Base-by-base conservation (phyloP, 441 rosid species). In the Populus hybrid region DNA sequence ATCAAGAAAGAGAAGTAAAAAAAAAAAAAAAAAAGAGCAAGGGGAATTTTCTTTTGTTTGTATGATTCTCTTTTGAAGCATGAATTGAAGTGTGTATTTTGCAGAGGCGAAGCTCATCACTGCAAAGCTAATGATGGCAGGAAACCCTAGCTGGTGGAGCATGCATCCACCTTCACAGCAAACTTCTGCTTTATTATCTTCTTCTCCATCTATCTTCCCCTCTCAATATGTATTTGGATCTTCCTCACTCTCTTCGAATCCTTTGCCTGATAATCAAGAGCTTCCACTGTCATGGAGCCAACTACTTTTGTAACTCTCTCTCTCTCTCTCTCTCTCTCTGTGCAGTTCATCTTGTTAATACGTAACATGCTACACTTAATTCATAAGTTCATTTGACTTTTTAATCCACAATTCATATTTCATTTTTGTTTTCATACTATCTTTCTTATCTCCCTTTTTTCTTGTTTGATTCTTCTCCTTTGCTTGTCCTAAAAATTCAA, bases 261-360 rank as follows among this genome's bases (percentile, higher is more conserved):
- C 86, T 64, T 88, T 88, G 88, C 82, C 85, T 80, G 91, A 85
- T 79, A 88, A 89, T 59, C 92, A 91, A 66, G 78, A 83, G 65
- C 91, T 90, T 87, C 95, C 91, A 24, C 93, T 88, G 81, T 90
- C 98, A 66, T 88, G 92, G 97, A 92, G 93, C 85, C 98, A 94
- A 81, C 92, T 92, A 38, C 97, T 94, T 76, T 28, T 92, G 98
- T 94, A 90, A 86, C n/a, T 78, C 79, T 76, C 80, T 76, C 81
- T 73, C 46, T 74, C 36, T 76, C 64, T 74, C n/a, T 66, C 40
- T 50, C 57, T 46, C 57, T 46, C 63, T 57, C 20, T 76, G 20
- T 57, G 21, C 6, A 59, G 36, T 73, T 76, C 18, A 8, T 59
- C 54, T 65, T 38, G 5, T 61, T 34, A 72, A 16, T 8, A 68